These are phyloP conservation scores for Penicillium freii DNA, from an alignment of 2,329 filamentous ascomycete species.

Conservation along the genomic window DNA sequence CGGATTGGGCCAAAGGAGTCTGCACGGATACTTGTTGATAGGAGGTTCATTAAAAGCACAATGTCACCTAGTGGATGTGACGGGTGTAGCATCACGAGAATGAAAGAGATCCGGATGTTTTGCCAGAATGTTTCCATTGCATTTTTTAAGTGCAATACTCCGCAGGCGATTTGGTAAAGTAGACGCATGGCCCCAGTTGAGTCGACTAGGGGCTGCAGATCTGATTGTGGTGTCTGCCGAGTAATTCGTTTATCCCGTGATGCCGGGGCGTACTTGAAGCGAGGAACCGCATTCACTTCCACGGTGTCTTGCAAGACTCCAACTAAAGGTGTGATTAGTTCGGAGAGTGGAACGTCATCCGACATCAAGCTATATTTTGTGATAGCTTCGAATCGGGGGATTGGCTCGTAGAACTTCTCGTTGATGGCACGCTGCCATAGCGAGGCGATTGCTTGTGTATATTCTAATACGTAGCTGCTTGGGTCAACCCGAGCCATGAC, in stretches of 20 bases:
- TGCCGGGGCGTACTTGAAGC: constrained; percentile 47
- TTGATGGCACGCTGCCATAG: constrained; percentile 58
- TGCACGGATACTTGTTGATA: constrained; percentile 55
- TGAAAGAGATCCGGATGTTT: constrained; percentile 55
- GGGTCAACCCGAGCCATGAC: constrained; percentile 45
- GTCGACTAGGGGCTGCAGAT: constrained; percentile 51
- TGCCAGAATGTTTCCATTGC: constrained; percentile 54
- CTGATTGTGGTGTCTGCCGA: constrained; percentile 42
- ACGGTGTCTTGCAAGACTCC: constrained; percentile 45
- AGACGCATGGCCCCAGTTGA: constrained; percentile 55
- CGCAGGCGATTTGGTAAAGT: constrained; percentile 53
- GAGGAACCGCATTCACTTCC: constrained; percentile 56
- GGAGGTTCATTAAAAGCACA: constrained; percentile 52
- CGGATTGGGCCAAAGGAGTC: constrained; percentile 56
- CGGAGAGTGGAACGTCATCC: constrained; percentile 38
- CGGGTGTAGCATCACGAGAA: constrained; percentile 59
- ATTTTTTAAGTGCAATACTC: constrained; percentile 45
- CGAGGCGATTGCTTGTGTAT: constrained; percentile 51
- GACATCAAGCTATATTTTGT: constrained; percentile 42
- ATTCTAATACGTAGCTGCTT: constrained; percentile 48
- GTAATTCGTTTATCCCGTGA: constrained; percentile 41
- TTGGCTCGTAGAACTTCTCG: constrained; percentile 51
- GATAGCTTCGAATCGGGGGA: constrained; percentile 44
- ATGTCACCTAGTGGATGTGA: constrained; percentile 59
- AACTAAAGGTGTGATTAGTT: constrained; percentile 39